These are phyloP conservation scores for Pterulicium gracile DNA, from an alignment of 1,284 basidiomycete species.

Conservation along the genomic window DNA sequence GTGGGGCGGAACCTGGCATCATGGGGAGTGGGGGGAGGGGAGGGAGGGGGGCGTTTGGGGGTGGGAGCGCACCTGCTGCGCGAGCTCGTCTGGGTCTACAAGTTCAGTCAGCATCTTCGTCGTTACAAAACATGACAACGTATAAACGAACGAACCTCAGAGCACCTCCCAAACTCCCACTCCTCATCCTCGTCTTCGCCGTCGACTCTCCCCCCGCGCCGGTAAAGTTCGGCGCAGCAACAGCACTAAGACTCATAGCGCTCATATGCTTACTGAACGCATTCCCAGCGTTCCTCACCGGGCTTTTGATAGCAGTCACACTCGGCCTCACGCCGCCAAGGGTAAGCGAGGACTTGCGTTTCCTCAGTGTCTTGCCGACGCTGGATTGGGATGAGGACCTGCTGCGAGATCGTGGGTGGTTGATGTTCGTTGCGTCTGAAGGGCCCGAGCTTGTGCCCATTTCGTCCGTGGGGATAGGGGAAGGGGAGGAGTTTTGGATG, in stretches of 20 bases:
- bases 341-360: conserved; percentile 1
- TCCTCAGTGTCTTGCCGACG: background rate
- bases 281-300: background rate
- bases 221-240: background rate
- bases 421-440: background rate
- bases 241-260: background rate
- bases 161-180: conserved; percentile 1
- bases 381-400: background rate
- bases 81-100: background rate
- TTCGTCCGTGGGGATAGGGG: background rate
- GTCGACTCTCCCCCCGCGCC: background rate
- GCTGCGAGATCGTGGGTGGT: background rate
- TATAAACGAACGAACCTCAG: background rate
- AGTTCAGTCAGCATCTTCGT: background rate
- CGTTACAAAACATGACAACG: no score
- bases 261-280: conserved; percentile 1
- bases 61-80: background rate
- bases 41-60: background rate
- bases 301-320: background rate
- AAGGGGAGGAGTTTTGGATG: background rate
- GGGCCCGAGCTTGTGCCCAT: background rate
- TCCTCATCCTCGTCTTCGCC: background rate
- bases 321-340: background rate
- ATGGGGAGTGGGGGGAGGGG: background rate
- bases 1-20: background rate